These are phyloP conservation scores for Paraphoma sp. DNA, from an alignment of 2,329 filamentous ascomycete genomes.

Conservation along the genomic window DNA sequence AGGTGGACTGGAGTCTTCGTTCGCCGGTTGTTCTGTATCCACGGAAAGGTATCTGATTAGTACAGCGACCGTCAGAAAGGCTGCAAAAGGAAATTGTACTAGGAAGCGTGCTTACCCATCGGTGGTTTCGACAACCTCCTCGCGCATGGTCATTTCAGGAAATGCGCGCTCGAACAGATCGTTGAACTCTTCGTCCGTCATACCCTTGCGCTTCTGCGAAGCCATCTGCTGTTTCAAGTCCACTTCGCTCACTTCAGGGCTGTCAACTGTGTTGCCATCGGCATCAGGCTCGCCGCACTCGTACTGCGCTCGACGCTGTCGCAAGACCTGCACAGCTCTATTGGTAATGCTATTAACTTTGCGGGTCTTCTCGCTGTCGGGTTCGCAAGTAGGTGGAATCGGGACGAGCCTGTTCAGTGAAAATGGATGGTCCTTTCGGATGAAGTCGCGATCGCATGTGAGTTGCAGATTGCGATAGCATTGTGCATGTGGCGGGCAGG, in stretches of 20 bases:
- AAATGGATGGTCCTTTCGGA: constrained; percentile 83
- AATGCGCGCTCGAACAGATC: constrained; percentile 81
- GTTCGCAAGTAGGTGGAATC: constrained; percentile 88
- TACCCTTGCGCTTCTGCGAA: constrained; percentile 78
- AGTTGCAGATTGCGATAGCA: constrained; percentile 82
- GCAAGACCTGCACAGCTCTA: constrained; percentile 83
- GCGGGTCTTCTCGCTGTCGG: constrained; percentile 89
- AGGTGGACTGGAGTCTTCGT: constrained; percentile 78
- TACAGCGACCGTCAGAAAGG: constrained; percentile 53
- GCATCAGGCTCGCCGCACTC: constrained; percentile 83
- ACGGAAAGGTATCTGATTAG: constrained; percentile 85
- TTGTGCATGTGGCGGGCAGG: constrained; percentile 87
- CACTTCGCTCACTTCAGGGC: constrained; percentile 70
- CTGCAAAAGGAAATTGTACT: constrained; percentile 27
- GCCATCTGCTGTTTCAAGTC: constrained; percentile 80
- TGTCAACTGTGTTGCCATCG: constrained; percentile 64
- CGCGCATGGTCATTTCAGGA: constrained; percentile 70
- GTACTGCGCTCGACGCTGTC: constrained; percentile 83
- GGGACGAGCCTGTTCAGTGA: constrained; percentile 82
- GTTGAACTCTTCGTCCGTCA: constrained; percentile 89
- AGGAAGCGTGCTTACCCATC: constrained; percentile 61
- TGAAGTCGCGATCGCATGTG: constrained; percentile 84
- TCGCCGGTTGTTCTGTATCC: constrained; percentile 73
- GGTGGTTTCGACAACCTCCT: constrained; percentile 64
- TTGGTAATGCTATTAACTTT: constrained; percentile 88